Base-by-base conservation (phyloP, 768 basidiomycete genomes). In the Albatrellus ellisii region DNA sequence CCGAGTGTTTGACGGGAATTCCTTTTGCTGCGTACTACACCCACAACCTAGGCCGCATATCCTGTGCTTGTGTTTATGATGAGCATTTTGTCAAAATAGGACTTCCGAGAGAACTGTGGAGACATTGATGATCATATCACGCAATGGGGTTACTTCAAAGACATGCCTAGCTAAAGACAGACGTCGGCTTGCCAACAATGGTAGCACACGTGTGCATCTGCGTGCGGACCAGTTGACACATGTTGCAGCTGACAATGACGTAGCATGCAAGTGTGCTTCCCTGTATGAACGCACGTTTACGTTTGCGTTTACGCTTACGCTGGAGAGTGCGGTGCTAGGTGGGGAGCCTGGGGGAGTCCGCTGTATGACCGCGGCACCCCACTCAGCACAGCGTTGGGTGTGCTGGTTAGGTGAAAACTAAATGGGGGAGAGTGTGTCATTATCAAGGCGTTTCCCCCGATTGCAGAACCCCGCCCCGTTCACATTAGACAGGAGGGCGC, bases 71-170 rank as follows among this genome's bases (percentile, higher is more conserved):
- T 66, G 55, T 95, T 95, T 0, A 90, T 90, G 43, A 95, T 77
- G 18, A 95, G 69, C 46, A 92, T 86, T 68, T 95, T 95, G 64
- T 85, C 77, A 50, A 90, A 89, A 50, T 81, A 79, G 8, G 82
- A 75, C 26, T 59, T 63, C 32, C 59, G 44, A 12, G 24, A n/a
- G 31, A 39, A 22, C 18, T 29, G 26, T 31, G 12, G 14, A 7
- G 40, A 41, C 8, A 31, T 22, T 21, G 28, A 31, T 6, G 40
- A 22, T 5, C 17, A 26, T 43, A 20, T 43, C 14, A 6, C 35
- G 38, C 6, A 32, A 14, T n/a, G 1, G 34, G 14, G 7, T 31
- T 1, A 8, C 40, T 43, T 1, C 39, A 38, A 3, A 4, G n/a
- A 5, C 35, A 36, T 38, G 18, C 4, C 1, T 14, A 2, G 12